Evolutionary conservation across 345 rosid genomes (phyloP), one percentile per base, ranked within the genome.

Genomic region (Linum usitatissimum): DNA sequence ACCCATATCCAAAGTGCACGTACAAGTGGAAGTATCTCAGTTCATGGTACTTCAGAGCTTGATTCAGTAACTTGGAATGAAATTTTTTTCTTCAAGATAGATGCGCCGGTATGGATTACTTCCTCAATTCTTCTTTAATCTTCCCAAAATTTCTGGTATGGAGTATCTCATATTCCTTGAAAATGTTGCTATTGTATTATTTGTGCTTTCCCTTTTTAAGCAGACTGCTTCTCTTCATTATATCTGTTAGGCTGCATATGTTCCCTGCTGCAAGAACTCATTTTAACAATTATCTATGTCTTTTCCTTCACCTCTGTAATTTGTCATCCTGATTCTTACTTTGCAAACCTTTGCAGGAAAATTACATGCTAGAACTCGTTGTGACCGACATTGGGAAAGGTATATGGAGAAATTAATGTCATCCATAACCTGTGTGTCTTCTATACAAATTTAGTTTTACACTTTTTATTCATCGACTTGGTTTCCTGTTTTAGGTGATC

Each of bases 61-160:
- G 87, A 81, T 68, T 59, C 75, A 59, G 86, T 87, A 63, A 64
- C 71, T 70, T 93, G 99, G 99, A 79, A 68, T 78, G 99, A 93
- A 77, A 75, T 86, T 55, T 87, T 90, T 81, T 90, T 90, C 84
- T 90, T 93, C 71, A 90, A 82, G 80, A 82, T 87, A 39, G 88
- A 90, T 63, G 77, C 85, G 38, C 73, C 65, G 81, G 99, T 93
- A 86, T 59, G 77, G 55, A 18, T 8, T 38, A 62, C 28, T 39
- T 18, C 9, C 14, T 13, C 18, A 69, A 4, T 36, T 18, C 39
- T 30, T 10, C 13, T 38, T 38, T 20, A 36, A 30, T 45, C 19
- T 1, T 34, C 38, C 38, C 38, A 5, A 4, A 7, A 34, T 34
- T 34, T 34, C 36, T 18, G 19, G 7, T 61, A 17, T 57, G 23